These are phyloP conservation scores for Fusarium sp. DNA, from an alignment of 2,329 filamentous ascomycete genomes.

Conservation along the genomic window DNA sequence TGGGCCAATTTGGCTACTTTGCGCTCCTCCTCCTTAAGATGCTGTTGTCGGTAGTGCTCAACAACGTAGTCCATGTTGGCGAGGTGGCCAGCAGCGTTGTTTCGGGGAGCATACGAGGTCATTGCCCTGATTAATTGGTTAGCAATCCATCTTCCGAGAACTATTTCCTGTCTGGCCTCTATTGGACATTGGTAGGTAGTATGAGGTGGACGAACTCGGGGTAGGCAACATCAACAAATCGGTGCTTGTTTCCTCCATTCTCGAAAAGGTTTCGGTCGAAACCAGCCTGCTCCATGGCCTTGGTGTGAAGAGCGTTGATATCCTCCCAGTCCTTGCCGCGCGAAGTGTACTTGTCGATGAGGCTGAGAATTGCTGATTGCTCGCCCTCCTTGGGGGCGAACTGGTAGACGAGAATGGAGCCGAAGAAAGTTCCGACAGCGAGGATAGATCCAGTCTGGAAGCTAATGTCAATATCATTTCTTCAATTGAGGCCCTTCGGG, in stretches of 20 bases:
- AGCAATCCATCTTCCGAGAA: conserved; percentile 23
- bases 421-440: conserved; percentile 60
- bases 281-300: conserved; percentile 67
- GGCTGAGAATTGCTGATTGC: conserved; percentile 60
- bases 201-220: conserved; percentile 66
- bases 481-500: conserved; percentile 13
- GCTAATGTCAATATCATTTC: conserved; percentile 23
- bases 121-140: conserved; percentile 59
- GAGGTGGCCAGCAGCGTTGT: conserved; percentile 68
- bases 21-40: conserved; percentile 67
- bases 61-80: conserved; percentile 68
- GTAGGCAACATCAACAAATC: conserved; percentile 65
- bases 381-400: conserved; percentile 66
- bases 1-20: conserved; percentile 65
- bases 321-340: conserved; percentile 64
- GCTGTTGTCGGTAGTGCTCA: conserved; percentile 68
- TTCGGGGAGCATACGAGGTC: conserved; percentile 62
- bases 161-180: neutral
- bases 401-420: conserved; percentile 61
- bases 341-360: conserved; percentile 63
- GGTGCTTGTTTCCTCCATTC: conserved; percentile 59
- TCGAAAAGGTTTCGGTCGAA: conserved; percentile 69
- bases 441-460: conserved; percentile 64
- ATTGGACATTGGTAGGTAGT: neutral
- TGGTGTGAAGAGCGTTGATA: conserved; percentile 66